Evolutionary conservation across 192 early-diverging fungal genomes (phyloP).

Genomic region (Coemansia erecta): DNA sequence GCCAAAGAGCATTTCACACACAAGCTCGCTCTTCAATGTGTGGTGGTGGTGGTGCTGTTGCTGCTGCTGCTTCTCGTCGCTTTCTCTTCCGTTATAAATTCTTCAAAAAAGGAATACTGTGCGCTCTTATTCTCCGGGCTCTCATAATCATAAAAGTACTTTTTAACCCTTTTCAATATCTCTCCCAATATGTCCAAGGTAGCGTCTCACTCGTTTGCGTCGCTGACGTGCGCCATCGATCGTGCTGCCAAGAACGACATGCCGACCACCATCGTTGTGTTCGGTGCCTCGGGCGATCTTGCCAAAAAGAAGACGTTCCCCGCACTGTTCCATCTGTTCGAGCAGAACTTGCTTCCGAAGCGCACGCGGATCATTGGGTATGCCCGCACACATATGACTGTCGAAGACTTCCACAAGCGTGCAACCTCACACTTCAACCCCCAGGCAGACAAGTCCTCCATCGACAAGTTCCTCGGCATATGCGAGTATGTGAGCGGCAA

Average conservation of each 20-base stretch:
- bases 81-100: neutral
- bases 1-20: too few species aligned
- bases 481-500: constrained; percentile 80
- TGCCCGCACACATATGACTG: constrained; percentile 79
- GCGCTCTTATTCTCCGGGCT: too few species aligned
- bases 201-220: constrained; percentile 8
- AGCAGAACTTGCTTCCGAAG: constrained; percentile 74
- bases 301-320: constrained; percentile 98
- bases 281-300: constrained; percentile 89
- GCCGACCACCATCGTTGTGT: constrained; percentile 57
- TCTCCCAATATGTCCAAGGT: constrained; percentile 10
- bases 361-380: constrained; percentile 85
- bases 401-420: constrained; percentile 72
- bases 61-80: neutral
- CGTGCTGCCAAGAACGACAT: constrained; percentile 39
- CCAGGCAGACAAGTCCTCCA: constrained; percentile 16
- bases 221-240: constrained; percentile 30
- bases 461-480: constrained; percentile 64
- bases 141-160: too few species aligned
- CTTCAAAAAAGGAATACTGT: neutral
- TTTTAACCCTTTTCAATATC: too few species aligned
- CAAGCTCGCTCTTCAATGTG: too few species aligned
- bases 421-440: constrained; percentile 58
- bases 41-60: neutral
- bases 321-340: constrained; percentile 87